Conservation (phyloP, 2,329 filamentous ascomycete genomes). For the Kalmusia sp. region DNA sequence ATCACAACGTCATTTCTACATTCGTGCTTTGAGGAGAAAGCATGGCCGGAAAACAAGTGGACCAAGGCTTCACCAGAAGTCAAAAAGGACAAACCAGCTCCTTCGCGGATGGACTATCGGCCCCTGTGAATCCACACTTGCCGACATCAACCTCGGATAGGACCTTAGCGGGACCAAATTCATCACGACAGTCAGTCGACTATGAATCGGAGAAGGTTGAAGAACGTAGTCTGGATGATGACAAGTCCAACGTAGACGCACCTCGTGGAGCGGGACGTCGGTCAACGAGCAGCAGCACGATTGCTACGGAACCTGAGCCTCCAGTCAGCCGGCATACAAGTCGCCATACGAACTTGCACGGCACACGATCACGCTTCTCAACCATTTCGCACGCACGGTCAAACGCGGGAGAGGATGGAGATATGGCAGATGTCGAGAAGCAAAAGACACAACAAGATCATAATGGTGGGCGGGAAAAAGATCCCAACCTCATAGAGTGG, state of each 20-base stretch:
- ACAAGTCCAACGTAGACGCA: background rate
- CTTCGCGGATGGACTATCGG: conserved; percentile 7
- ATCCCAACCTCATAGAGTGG: conserved; percentile 69
- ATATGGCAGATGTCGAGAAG: conserved; percentile 12
- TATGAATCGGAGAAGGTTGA: conserved; percentile 7
- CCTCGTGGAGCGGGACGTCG: background rate
- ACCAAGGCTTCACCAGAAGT: conserved; percentile 11
- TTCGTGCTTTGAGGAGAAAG: conserved; percentile 9
- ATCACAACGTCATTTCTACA: conserved; percentile 10
- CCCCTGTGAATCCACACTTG: background rate
- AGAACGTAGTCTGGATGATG: conserved; percentile 1
- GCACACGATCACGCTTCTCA: conserved; percentile 5
- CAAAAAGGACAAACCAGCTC: conserved; percentile 7
- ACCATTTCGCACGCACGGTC: background rate
- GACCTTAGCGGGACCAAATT: background rate
- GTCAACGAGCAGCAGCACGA: conserved; percentile 13
- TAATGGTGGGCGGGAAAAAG: background rate
- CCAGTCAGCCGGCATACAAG: conserved; percentile 1
- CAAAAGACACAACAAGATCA: background rate
- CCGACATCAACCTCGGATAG: background rate
- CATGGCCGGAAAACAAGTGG: conserved; percentile 17
- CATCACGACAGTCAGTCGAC: background rate
- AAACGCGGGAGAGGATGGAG: background rate
- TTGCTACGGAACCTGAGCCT: conserved; percentile 8
- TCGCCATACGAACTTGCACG: background rate